phyloP scores from a whole-genome alignment of 164 flowering plant species.

The Saururus chinensis region DNA sequence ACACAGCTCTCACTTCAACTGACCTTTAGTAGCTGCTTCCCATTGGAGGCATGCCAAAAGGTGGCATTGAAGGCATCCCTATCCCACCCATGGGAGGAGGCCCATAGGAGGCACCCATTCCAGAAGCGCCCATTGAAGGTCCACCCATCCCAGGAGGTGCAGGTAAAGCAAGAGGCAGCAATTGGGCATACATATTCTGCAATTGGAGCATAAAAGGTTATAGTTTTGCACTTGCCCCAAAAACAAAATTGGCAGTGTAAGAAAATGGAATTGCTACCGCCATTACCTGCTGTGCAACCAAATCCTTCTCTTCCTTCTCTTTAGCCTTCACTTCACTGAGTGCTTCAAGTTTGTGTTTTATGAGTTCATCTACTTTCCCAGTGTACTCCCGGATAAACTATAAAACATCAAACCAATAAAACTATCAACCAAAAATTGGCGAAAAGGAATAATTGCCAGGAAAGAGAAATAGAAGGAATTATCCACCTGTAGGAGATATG shows the following conservation, averaged over 20 bases:
- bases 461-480: neutral
- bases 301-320: slow-evolving; percentile 90
- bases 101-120: slow-evolving; percentile 47
- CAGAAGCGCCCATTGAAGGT: slow-evolving; percentile 62
- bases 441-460: neutral
- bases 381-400: slow-evolving; percentile 90
- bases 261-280: no score
- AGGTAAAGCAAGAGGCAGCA: slow-evolving; percentile 92
- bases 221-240: neutral
- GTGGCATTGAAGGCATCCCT: slow-evolving; percentile 68
- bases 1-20: no score
- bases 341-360: slow-evolving; percentile 84
- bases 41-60: slow-evolving; percentile 90
- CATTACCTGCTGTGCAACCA: slow-evolving; percentile 84
- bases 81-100: slow-evolving; percentile 54
- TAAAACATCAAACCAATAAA: slow-evolving; percentile 1
- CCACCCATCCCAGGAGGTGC: slow-evolving; percentile 89
- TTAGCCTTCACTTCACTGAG: slow-evolving; percentile 71
- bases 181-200: slow-evolving; percentile 98
- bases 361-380: slow-evolving; percentile 86
- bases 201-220: neutral
- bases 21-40: slow-evolving; percentile 33
- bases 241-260: no score
- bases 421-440: neutral
- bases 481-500: slow-evolving; percentile 83